Conservation (phyloP, 139 green algal species). For the Chloropicon primus region DNA sequence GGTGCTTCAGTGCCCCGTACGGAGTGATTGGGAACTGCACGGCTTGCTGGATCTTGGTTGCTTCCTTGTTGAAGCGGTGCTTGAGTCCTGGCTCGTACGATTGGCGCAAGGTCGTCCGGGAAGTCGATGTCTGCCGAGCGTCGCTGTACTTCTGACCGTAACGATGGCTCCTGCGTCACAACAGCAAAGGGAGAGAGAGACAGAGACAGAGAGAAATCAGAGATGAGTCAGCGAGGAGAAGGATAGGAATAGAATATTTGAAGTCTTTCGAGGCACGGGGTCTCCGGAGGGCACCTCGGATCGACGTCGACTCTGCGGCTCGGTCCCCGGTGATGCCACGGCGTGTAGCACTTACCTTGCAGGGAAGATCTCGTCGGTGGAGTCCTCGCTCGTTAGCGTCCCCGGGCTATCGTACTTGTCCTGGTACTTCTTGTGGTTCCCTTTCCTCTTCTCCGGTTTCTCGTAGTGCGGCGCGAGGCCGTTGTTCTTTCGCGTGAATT, state of each 20-base stretch:
- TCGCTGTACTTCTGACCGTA: neutral
- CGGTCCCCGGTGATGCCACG: no score
- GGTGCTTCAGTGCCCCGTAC: slow-evolving; percentile 34
- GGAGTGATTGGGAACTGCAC: slow-evolving; percentile 16
- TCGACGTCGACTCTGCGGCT: no score
- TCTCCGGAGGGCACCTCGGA: no score
- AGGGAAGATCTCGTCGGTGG: neutral
- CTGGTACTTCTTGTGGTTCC: neutral
- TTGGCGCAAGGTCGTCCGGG: neutral
- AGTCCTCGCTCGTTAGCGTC: neutral
- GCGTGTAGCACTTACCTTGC: neutral
- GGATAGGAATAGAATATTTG: no score
- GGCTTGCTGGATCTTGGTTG: neutral
- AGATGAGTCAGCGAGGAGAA: no score
- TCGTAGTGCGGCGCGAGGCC: neutral
- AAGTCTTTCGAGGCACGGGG: no score
- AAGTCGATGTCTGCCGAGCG: neutral
- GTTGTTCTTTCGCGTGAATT: neutral
- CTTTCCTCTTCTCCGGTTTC: neutral
- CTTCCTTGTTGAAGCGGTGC: neutral
- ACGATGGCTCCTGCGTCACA: neutral
- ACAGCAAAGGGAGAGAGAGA: neutral
- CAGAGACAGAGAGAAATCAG: neutral
- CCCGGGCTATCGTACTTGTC: neutral
- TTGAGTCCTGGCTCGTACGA: neutral